Evolutionary conservation across 129 eudicot species (phyloP).

Genomic region (Flaveria ramosissima): DNA sequence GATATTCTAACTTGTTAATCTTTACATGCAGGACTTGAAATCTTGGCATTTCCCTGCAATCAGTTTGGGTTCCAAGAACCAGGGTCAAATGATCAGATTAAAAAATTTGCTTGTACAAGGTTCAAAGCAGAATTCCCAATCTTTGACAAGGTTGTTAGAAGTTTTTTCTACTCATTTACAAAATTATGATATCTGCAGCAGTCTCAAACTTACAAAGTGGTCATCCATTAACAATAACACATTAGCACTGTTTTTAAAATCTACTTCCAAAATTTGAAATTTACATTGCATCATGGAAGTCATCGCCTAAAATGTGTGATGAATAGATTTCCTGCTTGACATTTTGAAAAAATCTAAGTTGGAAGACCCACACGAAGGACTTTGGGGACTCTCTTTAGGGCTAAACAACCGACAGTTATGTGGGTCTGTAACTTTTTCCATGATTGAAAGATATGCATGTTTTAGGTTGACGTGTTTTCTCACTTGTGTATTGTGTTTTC

Average conservation of each 20-base stretch:
- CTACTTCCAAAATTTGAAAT: background rate
- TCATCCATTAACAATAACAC: background rate
- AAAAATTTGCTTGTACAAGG: slow-evolving; percentile 80
- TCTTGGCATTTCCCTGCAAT: slow-evolving; percentile 90
- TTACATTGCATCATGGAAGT: background rate
- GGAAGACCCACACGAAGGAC: background rate
- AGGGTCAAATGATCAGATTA: slow-evolving; percentile 79
- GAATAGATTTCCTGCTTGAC: background rate
- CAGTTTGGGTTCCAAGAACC: slow-evolving; percentile 97
- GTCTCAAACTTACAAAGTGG: background rate
- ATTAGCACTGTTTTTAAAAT: background rate
- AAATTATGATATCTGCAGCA: background rate
- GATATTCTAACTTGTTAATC: slow-evolving; percentile 2
- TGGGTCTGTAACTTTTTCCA: background rate
- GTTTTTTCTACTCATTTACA: slow-evolving; percentile 5
- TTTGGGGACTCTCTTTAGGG: background rate
- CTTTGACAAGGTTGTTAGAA: slow-evolving; percentile 73
- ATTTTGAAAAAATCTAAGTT: background rate
- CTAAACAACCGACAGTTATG: background rate
- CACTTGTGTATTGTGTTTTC: background rate
- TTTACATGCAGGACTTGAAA: slow-evolving; percentile 69
- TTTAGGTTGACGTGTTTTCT: background rate
- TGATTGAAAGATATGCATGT: background rate
- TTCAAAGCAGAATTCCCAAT: slow-evolving; percentile 94
- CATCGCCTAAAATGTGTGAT: background rate